Evolutionary conservation across 768 basidiomycete genomes (phyloP).

Genomic region (Mycena kentingensis): DNA sequence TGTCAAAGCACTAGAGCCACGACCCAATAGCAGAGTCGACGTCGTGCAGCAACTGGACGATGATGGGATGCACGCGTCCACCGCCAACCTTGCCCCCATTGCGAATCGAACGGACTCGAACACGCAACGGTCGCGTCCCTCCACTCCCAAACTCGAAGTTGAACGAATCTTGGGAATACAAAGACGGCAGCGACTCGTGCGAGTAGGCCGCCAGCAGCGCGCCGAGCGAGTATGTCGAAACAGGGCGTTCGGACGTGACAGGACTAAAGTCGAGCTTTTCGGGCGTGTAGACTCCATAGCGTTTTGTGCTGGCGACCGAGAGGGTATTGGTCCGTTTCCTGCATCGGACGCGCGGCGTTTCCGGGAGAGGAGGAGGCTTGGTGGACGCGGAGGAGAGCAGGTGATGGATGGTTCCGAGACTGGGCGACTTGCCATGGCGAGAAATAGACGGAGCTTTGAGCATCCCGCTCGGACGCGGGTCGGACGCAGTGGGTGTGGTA

Average conservation of each 20-base stretch:
- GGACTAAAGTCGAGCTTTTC: conserved; percentile 22
- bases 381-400: conserved; percentile 12
- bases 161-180: too few species aligned
- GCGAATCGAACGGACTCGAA: not conserved
- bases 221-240: conserved; percentile 12
- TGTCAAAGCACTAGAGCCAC: conserved; percentile 26
- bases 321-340: conserved; percentile 30
- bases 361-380: not conserved
- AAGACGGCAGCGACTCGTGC: conserved; percentile 26
- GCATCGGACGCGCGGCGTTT: conserved; percentile 25
- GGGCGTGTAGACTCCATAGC: conserved; percentile 42
- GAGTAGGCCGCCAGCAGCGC: conserved; percentile 25
- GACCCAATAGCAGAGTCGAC: conserved; percentile 36
- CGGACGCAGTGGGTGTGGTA: not conserved
- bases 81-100: not conserved
- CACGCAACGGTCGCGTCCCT: conserved; percentile 14
- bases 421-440: conserved; percentile 22
- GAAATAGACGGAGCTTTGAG: conserved; percentile 1
- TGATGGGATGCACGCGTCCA: conserved; percentile 27
- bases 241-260: conserved; percentile 2
- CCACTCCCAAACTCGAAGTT: conserved; percentile 10
- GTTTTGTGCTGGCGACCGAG: conserved; percentile 26
- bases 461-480: not conserved
- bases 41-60: conserved; percentile 36
- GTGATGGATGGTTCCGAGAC: conserved; percentile 19